A percentile compares a stretch with the other conserved stretches of the same genome.
phyloP scores from a whole-genome alignment of 768 basidiomycete genomes.

The Tulasnella sp. region DNA sequence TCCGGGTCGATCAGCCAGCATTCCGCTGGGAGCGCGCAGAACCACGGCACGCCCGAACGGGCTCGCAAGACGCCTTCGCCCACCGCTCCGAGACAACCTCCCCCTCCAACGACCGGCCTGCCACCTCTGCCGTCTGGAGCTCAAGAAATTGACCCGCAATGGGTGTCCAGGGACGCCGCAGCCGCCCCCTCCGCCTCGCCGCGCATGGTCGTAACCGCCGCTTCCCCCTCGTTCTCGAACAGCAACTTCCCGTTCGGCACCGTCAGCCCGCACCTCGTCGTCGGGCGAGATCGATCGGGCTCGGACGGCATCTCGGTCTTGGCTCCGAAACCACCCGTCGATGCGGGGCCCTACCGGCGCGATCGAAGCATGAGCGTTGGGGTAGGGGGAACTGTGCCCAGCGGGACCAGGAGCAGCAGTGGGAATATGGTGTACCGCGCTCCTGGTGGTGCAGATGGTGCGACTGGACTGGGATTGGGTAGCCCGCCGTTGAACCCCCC shows the following conservation, averaged over 20 bases:
- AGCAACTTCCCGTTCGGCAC: background rate
- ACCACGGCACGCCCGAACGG: background rate
- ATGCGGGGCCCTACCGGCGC: background rate
- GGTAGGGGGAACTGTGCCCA: background rate
- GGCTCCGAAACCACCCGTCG: background rate
- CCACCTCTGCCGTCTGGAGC: background rate
- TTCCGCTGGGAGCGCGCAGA: background rate
- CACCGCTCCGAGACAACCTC: background rate
- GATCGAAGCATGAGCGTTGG: slow-evolving; percentile 8
- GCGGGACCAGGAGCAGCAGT: background rate
- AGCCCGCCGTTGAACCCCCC: background rate
- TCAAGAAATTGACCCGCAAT: background rate
- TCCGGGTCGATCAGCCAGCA: background rate
- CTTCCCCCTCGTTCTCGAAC: background rate
- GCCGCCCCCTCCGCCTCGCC: background rate
- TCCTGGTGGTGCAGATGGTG: background rate
- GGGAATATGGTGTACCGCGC: background rate
- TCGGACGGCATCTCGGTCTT: background rate
- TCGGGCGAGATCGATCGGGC: background rate
- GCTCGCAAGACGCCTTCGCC: background rate
- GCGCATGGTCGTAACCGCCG: background rate
- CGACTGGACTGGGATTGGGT: background rate
- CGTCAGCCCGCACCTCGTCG: background rate
- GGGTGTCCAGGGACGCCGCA: background rate
- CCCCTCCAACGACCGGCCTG: background rate